Conservation (phyloP, 768 basidiomycete genomes). For the Panaeolus cyanescens region DNA sequence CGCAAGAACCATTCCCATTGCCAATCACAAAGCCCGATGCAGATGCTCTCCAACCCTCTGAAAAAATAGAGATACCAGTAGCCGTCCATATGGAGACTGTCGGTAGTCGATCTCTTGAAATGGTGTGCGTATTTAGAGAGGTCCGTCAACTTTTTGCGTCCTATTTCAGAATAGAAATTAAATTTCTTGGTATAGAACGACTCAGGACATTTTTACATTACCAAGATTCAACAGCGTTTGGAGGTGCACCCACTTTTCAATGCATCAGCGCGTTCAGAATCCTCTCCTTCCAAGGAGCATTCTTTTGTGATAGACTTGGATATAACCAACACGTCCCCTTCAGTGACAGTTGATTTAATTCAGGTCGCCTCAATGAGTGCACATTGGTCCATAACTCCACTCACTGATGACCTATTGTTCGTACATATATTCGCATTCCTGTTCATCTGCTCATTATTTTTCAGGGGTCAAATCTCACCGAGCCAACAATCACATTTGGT, state of each 20-base stretch:
- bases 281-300: slow-evolving; percentile 48
- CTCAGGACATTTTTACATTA: slow-evolving; percentile 55
- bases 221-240: slow-evolving; percentile 53
- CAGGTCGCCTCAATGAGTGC: slow-evolving; percentile 71
- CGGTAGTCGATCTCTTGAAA: slow-evolving; percentile 52
- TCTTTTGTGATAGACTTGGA: slow-evolving; percentile 58
- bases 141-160: slow-evolving; percentile 14
- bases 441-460: background rate
- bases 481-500: slow-evolving; percentile 48
- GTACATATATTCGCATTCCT: slow-evolving; percentile 25
- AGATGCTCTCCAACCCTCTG: slow-evolving; percentile 44
- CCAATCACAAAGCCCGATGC: slow-evolving; percentile 31
- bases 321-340: slow-evolving; percentile 51
- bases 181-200: slow-evolving; percentile 38
- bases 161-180: background rate
- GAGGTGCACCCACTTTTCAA: slow-evolving; percentile 64
- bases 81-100: slow-evolving; percentile 50
- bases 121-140: slow-evolving; percentile 49
- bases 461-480: slow-evolving; percentile 45
- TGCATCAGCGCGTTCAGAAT: slow-evolving; percentile 49
- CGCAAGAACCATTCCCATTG: slow-evolving; percentile 49
- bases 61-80: slow-evolving; percentile 52
- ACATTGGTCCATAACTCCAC: slow-evolving; percentile 57
- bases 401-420: slow-evolving; percentile 42
- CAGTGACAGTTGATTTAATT: slow-evolving; percentile 44